Base-by-base conservation (phyloP, 2,329 filamentous ascomycete species). In the Pseudofabraea citricarpa region DNA sequence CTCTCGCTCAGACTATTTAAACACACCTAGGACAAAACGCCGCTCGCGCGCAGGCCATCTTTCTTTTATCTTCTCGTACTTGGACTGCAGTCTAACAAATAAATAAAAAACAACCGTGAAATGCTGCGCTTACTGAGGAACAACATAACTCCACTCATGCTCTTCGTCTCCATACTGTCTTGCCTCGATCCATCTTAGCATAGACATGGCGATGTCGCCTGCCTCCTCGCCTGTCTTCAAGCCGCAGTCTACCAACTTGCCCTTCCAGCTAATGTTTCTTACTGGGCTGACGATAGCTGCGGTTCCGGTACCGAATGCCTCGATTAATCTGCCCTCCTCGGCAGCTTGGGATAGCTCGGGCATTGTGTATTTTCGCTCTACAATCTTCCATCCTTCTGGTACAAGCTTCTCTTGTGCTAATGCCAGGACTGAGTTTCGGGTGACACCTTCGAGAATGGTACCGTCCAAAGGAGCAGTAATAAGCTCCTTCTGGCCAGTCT, bases 181-280 rank as follows among this genome's bases (percentile, higher is more conserved):
- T 21, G 72, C 84, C 72, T 95, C 90, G 50, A 98, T 96, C 93
- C 93, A 98, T 58, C 85, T 79, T 80, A 95, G 95, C 84, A 98
- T 90, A 66, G 79, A 79, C 57, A 81, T 70, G 8, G 93, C 85
- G 58, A 97, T 75, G 60, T 90, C 85, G 33, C 93, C 93, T 9
- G 89, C 90, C 72, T 98, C 91, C 66, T 94, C 79, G 37, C 80
- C 73, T 55, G 87, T 81, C 63, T 78, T 79, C 53, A 98, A 70
- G 3, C 90, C 91, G 64, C 93, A 96, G 58, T 87, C 77, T 21
- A 98, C 82, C 50, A 86, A 63, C 58, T 86, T 73, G 41, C 86
- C 90, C 67, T 82, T 86, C 86, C 91, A 98, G 64, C 83, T 85
- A 64, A 98, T 96, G 58, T 79, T 83, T 53, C 93, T 77, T 41